phyloP scores from a whole-genome alignment of 306 rosid genomes.

The Acmispon strigosus region DNA sequence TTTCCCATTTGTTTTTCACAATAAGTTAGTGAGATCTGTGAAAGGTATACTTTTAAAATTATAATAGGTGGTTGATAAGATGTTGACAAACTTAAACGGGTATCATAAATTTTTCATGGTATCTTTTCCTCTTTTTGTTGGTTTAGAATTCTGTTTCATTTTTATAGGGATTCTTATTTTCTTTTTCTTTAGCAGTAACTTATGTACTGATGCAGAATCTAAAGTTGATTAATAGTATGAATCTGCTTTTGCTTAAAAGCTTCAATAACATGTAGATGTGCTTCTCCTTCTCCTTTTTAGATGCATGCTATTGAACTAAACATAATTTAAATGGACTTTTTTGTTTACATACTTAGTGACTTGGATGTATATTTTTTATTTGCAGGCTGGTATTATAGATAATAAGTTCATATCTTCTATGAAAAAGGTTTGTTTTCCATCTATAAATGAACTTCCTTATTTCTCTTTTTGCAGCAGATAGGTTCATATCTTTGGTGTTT shows the following conservation, averaged over 20 bases:
- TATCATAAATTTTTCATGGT: not conserved
- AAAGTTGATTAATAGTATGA: not conserved
- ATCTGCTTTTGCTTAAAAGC: constrained; percentile 12
- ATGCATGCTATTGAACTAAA: not conserved
- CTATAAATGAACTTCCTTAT: not conserved
- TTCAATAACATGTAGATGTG: not conserved
- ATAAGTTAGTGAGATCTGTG: not conserved
- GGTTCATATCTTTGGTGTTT: not conserved
- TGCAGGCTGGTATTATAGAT: constrained; percentile 70
- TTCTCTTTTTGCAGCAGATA: not conserved
- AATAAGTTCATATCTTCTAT: constrained; percentile 61
- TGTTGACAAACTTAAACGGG: not conserved
- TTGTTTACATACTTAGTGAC: constrained; percentile 1
- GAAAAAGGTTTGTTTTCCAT: constrained; percentile 74
- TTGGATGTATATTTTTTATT: not conserved
- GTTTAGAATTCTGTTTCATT: not conserved
- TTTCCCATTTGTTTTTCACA: not conserved
- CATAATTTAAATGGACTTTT: not conserved
- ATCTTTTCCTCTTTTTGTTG: not conserved
- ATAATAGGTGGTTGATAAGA: no score
- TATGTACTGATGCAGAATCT: not conserved
- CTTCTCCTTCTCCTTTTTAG: not conserved
- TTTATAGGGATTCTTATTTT: not conserved
- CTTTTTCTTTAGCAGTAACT: not conserved
- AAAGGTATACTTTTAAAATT: not conserved